phyloP scores from a whole-genome alignment of 1,139 yeast genomes.

The Zygosaccharomyces pseudobailii region DNA sequence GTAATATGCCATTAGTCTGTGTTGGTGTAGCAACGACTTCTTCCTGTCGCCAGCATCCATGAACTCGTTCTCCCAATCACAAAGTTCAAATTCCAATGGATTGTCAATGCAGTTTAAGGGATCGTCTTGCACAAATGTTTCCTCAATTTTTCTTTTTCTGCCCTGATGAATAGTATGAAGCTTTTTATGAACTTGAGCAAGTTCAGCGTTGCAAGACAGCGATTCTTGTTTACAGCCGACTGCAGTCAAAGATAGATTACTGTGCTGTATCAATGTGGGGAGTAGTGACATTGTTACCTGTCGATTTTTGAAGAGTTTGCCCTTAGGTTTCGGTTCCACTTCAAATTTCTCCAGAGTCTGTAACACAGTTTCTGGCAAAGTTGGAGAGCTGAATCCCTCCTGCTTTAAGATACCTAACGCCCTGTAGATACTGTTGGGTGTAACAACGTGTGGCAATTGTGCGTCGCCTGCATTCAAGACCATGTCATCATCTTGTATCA shows the following conservation, averaged over 20 bases:
- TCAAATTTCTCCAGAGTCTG: constrained; percentile 25
- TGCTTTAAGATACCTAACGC: constrained; percentile 20
- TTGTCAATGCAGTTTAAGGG: constrained; percentile 18
- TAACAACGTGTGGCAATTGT: constrained; percentile 22
- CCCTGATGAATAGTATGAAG: constrained; percentile 11
- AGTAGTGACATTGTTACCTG: constrained; percentile 20
- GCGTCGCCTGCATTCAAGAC: constrained; percentile 3
- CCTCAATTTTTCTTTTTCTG: constrained; percentile 5
- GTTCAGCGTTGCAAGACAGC: background rate
- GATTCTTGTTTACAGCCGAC: background rate
- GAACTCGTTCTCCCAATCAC: constrained; percentile 19
- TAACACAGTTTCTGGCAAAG: constrained; percentile 25
- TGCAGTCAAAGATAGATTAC: background rate
- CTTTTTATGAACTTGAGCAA: constrained; percentile 7
- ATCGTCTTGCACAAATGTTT: constrained; percentile 17
- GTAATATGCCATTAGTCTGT: constrained; percentile 11
- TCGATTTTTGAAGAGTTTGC: constrained; percentile 24
- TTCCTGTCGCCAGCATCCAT: constrained; percentile 16
- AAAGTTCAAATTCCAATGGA: constrained; percentile 18
- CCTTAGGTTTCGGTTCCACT: constrained; percentile 16
- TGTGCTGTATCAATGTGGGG: constrained; percentile 18
- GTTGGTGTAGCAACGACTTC: constrained; percentile 16
- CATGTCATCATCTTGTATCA: constrained; percentile 7
- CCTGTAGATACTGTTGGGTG: constrained; percentile 18
- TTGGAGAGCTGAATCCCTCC: constrained; percentile 15